A percentile compares a stretch with the other conserved stretches of the same genome.
These are phyloP conservation scores for Blumeria hordei DNA, from an alignment of 2,329 filamentous ascomycete genomes.

Conservation along the genomic window DNA sequence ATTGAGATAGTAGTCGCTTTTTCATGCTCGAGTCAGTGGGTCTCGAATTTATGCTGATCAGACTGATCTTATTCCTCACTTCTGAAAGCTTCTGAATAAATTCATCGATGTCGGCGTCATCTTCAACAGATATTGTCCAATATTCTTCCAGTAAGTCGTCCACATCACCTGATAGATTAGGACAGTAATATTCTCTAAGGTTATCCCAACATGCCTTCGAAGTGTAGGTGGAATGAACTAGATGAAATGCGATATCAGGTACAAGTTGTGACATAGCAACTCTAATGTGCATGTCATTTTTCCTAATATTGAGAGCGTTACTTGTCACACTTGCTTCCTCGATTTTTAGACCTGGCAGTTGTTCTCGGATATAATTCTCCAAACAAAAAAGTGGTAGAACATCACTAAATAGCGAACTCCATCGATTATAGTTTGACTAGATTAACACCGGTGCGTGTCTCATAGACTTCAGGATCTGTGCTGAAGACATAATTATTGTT, in stretches of 20 bases:
- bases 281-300: not conserved
- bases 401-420: not conserved
- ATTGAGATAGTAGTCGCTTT: not conserved
- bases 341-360: not conserved
- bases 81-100: not conserved
- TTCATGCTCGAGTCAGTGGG: not conserved
- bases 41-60: not conserved
- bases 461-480: conserved; percentile 1
- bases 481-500: not conserved
- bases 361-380: no score
- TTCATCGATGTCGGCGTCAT: not conserved
- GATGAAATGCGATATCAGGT: not conserved
- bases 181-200: not conserved
- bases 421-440: not conserved
- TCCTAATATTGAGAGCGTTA: not conserved
- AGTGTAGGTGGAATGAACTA: not conserved
- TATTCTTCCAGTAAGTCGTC: not conserved
- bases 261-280: not conserved
- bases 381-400: not conserved
- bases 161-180: not conserved
- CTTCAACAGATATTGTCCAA: not conserved
- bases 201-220: conserved; percentile 1
- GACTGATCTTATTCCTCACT: not conserved
- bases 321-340: not conserved
- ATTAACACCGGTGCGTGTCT: not conserved